Evolutionary conservation across 1,139 yeast genomes (phyloP).

Genomic region (Blastobotrys aristatus): DNA sequence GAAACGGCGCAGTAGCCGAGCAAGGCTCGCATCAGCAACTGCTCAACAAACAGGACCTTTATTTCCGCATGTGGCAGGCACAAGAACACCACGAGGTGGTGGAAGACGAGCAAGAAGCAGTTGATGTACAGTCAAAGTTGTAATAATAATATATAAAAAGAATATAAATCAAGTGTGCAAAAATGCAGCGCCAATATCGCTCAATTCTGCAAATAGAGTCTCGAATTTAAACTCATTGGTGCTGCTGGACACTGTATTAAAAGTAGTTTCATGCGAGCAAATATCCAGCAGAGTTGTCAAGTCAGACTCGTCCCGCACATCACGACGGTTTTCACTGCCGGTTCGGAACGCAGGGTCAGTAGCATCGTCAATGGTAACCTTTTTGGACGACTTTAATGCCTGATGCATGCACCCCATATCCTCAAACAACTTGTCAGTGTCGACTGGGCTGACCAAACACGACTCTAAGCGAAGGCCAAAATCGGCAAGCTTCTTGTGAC

Average conservation of each 20-base stretch:
- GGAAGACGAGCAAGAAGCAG: slow-evolving; percentile 35
- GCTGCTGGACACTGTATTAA: not conserved
- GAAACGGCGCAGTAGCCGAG: slow-evolving; percentile 74
- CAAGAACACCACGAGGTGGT: slow-evolving; percentile 64
- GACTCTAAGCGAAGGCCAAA: slow-evolving; percentile 14
- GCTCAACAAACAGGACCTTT: slow-evolving; percentile 54
- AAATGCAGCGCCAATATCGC: not conserved
- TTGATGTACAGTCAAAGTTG: not conserved
- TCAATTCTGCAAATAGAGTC: slow-evolving; percentile 1
- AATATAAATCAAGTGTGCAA: not conserved
- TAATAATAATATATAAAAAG: not conserved
- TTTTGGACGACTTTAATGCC: slow-evolving; percentile 2
- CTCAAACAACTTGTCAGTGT: slow-evolving; percentile 12
- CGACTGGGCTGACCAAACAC: slow-evolving; percentile 11
- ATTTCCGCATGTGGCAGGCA: slow-evolving; percentile 80
- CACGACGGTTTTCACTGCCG: not conserved
- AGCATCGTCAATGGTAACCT: slow-evolving; percentile 4
- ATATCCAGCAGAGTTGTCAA: slow-evolving; percentile 7
- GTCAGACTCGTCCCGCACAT: slow-evolving; percentile 3
- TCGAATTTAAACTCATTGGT: slow-evolving; percentile 1
- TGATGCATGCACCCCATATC: slow-evolving; percentile 15
- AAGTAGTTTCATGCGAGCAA: slow-evolving; percentile 5
- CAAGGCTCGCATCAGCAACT: slow-evolving; percentile 76
- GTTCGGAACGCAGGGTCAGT: slow-evolving; percentile 9
- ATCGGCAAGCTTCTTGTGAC: slow-evolving; percentile 11